Conservation (phyloP, 768 basidiomycete genomes). For the Psilocybe cyanescens region DNA sequence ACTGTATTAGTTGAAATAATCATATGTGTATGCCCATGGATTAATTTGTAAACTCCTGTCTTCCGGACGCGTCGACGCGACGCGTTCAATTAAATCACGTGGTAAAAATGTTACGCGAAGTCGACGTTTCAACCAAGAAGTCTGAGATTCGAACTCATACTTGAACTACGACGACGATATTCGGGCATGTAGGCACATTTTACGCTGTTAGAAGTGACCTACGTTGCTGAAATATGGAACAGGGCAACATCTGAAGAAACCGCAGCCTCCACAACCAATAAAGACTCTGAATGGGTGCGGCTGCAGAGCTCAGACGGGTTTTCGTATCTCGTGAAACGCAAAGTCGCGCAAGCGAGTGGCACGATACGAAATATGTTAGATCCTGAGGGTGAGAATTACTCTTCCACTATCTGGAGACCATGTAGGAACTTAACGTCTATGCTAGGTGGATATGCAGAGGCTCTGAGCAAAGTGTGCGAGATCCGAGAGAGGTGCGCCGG, state of each 20-base stretch:
- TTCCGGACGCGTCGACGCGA: background rate
- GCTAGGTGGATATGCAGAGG: conserved; percentile 76
- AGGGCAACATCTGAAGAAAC: background rate
- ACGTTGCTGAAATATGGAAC: background rate
- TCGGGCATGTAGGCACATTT: background rate
- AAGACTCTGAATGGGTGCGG: conserved; percentile 62
- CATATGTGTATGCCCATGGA: no score
- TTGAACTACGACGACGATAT: background rate
- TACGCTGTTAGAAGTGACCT: background rate
- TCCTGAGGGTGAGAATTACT: conserved; percentile 55
- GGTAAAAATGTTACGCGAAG: background rate
- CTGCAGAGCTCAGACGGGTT: conserved; percentile 81
- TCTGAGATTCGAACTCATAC: background rate
- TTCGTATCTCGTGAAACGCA: conserved; percentile 77
- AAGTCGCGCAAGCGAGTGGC: conserved; percentile 76
- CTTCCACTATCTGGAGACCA: background rate
- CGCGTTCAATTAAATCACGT: conserved; percentile 6
- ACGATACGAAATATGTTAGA: conserved; percentile 85
- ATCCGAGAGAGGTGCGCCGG: conserved; percentile 68
- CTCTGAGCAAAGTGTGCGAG: conserved; percentile 67
- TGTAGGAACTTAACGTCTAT: background rate
- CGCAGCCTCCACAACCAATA: background rate
- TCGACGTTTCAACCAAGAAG: no score
- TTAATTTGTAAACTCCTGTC: no score
- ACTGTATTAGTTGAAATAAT: no score